Conservation (phyloP, 2,329 filamentous ascomycete genomes). For the Alternaria sp. region DNA sequence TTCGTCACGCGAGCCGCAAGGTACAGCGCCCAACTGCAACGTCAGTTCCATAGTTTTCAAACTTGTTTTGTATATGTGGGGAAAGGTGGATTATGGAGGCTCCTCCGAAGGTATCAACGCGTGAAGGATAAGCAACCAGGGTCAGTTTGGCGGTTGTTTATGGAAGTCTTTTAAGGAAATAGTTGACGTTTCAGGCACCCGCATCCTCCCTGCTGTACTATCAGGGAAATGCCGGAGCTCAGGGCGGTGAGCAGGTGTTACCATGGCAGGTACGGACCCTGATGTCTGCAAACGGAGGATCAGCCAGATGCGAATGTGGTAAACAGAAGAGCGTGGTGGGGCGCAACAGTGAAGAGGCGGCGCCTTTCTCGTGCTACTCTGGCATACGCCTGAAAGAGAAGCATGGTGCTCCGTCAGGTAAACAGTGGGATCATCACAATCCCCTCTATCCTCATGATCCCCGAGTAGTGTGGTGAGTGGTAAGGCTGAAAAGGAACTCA, state of each 20-base stretch:
- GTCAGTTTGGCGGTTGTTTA: slow-evolving; percentile 15
- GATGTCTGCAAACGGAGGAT: slow-evolving; percentile 19
- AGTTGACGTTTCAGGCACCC: slow-evolving; percentile 8
- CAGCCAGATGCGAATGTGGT: slow-evolving; percentile 13
- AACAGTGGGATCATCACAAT: slow-evolving; percentile 13
- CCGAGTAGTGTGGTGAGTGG: slow-evolving; percentile 22
- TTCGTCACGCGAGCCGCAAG: slow-evolving; percentile 32
- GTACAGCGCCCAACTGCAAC: slow-evolving; percentile 30
- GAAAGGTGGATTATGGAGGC: not conserved
- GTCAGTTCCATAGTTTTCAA: slow-evolving; percentile 1
- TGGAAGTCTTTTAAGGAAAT: slow-evolving; percentile 17
- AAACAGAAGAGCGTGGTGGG: slow-evolving; percentile 29
- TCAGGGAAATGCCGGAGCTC: slow-evolving; percentile 24
- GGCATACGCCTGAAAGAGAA: slow-evolving; percentile 27
- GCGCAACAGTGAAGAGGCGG: slow-evolving; percentile 21
- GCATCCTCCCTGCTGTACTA: slow-evolving; percentile 8
- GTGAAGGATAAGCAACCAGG: slow-evolving; percentile 6
- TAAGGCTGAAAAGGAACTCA: slow-evolving; percentile 39
- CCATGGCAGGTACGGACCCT: slow-evolving; percentile 30
- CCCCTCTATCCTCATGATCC: slow-evolving; percentile 13
- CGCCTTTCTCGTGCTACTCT: slow-evolving; percentile 32
- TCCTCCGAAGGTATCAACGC: not conserved
- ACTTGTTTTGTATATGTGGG: not conserved
- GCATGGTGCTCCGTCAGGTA: slow-evolving; percentile 22
- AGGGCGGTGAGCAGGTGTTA: slow-evolving; percentile 40